phyloP scores from a whole-genome alignment of 345 rosid species.

The Melaleuca alternifolia region DNA sequence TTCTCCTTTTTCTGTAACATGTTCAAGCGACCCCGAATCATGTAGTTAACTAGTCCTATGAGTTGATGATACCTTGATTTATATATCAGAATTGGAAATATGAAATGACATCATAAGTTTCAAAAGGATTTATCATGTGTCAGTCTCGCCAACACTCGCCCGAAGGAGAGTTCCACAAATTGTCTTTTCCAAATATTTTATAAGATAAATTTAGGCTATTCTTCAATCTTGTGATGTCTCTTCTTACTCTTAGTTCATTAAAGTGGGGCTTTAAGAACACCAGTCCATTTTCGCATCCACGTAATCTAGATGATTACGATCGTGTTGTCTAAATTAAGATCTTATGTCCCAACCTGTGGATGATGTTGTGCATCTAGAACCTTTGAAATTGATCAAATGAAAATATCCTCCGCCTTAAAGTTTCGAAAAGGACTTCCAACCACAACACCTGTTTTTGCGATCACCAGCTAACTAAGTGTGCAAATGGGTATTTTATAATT shows the following conservation, averaged over 20 bases:
- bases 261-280: too few species aligned
- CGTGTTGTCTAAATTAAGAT: not conserved
- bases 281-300: too few species aligned
- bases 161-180: too few species aligned
- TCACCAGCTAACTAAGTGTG: not conserved
- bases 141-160: too few species aligned
- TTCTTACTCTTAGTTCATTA: too few species aligned
- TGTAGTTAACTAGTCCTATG: not conserved
- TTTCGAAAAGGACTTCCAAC: not conserved
- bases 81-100: too few species aligned
- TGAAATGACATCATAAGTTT: not conserved
- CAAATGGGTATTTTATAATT: not conserved
- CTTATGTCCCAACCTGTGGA: not conserved
- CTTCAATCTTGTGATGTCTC: too few species aligned
- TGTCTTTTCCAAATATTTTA: too few species aligned
- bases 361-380: not conserved
- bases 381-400: not conserved
- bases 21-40: not conserved
- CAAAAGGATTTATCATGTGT: too few species aligned
- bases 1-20: not conserved
- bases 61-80: not conserved
- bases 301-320: not conserved
- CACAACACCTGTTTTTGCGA: not conserved
- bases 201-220: too few species aligned
- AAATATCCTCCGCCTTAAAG: not conserved